Conservation (phyloP, 225 moss, liverwort and hornwort genomes). For the Climacium dendroides region DNA sequence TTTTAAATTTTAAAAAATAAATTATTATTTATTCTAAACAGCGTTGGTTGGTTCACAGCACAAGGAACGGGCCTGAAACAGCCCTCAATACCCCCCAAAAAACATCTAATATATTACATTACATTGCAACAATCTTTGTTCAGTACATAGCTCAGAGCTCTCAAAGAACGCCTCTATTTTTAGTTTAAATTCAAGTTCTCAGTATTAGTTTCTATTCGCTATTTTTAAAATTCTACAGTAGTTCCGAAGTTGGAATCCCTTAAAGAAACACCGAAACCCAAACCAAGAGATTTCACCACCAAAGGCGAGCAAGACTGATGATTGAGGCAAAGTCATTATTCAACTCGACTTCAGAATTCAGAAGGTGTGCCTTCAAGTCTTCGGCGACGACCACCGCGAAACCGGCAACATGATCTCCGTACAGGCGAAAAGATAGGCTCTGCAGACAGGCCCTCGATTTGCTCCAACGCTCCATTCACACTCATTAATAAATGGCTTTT, state of each 20-base stretch:
- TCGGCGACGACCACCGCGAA: background rate
- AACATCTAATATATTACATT: no score
- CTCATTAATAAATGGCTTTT: background rate
- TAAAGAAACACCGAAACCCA: background rate
- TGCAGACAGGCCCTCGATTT: background rate
- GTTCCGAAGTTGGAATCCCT: background rate
- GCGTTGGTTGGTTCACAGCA: no score
- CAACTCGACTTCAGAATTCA: no score
- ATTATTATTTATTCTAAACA: no score
- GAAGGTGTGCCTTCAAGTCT: background rate
- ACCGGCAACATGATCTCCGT: background rate
- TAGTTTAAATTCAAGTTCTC: background rate
- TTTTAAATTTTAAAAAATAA: no score
- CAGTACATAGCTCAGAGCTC: no score
- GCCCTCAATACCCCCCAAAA: no score
- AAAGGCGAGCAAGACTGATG: background rate
- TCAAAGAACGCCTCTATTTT: no score
- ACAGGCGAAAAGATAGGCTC: background rate
- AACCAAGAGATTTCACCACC: no score
- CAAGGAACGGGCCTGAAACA: no score
- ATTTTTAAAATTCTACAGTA: no score
- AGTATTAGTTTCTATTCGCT: no score
- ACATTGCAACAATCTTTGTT: background rate
- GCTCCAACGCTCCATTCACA: background rate
- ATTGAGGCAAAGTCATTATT: background rate